A percentile compares a stretch with the other conserved stretches of the same genome.
These are phyloP conservation scores for Globisporangium barbulae DNA, from an alignment of 352 stramenopile species.

Conservation along the genomic window DNA sequence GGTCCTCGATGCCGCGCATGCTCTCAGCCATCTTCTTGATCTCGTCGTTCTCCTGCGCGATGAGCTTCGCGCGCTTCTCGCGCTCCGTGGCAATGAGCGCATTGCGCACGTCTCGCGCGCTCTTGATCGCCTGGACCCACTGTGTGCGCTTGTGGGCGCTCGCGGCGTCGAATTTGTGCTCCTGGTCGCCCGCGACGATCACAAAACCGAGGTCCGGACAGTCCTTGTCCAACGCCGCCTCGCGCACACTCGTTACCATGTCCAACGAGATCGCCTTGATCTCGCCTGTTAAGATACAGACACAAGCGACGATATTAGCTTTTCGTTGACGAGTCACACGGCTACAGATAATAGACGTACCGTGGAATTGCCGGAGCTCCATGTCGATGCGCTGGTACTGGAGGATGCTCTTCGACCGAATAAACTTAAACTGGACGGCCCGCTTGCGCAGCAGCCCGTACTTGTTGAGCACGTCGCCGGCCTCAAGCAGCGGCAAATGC, in stretches of 20 bases:
- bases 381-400: slow-evolving; percentile 72
- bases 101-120: slow-evolving; percentile 41
- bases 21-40: slow-evolving; percentile 50
- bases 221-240: slow-evolving; percentile 43
- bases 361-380: slow-evolving; percentile 39
- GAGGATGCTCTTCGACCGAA: slow-evolving; percentile 59
- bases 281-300: slow-evolving; percentile 15
- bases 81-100: slow-evolving; percentile 41
- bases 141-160: slow-evolving; percentile 44
- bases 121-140: slow-evolving; percentile 57
- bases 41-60: slow-evolving; percentile 60
- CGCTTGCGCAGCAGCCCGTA: slow-evolving; percentile 61
- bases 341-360: slow-evolving; percentile 14
- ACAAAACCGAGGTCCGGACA: slow-evolving; percentile 52
- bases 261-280: slow-evolving; percentile 72
- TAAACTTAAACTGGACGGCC: slow-evolving; percentile 49
- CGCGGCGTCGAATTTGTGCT: slow-evolving; percentile 58
- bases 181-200: slow-evolving; percentile 39
- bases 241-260: slow-evolving; percentile 48
- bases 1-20: slow-evolving; percentile 48
- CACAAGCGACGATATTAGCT: background rate
- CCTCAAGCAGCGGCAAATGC: slow-evolving; percentile 55
- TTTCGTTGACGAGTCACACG: background rate
- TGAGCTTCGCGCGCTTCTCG: slow-evolving; percentile 51
- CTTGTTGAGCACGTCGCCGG: slow-evolving; percentile 65